Percentiles rank a stretch among this genome's conserved stretches.
These are phyloP conservation scores for Paracoccidioides brasiliensis DNA, from an alignment of 2,329 filamentous ascomycete species.

Conservation along the genomic window DNA sequence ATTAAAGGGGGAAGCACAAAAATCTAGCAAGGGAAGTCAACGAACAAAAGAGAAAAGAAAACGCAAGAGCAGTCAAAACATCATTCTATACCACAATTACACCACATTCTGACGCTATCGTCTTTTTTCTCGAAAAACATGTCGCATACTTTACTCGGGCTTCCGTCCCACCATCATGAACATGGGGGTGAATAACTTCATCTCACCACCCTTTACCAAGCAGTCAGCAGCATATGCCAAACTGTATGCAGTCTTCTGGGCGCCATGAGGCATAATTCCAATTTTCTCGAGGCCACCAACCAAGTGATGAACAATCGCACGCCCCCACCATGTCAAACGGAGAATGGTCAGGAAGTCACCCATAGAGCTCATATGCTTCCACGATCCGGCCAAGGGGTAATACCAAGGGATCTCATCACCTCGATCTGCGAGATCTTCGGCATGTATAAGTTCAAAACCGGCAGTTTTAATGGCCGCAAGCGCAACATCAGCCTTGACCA, in stretches of 20 bases:
- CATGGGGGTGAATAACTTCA: constrained; percentile 97
- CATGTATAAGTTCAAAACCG: constrained; percentile 68
- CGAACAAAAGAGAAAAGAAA: too few species aligned
- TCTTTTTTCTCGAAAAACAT: neutral
- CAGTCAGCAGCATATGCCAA: constrained; percentile 70
- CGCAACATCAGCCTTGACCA: constrained; percentile 77
- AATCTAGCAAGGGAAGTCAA: too few species aligned
- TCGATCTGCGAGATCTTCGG: constrained; percentile 76
- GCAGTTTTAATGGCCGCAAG: constrained; percentile 71
- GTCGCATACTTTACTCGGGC: constrained; percentile 37
- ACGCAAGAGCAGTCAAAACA: neutral
- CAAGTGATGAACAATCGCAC: constrained; percentile 60
- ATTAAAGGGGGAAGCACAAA: too few species aligned
- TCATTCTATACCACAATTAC: neutral
- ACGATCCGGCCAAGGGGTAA: constrained; percentile 76
- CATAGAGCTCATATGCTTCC: constrained; percentile 67
- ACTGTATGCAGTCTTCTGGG: constrained; percentile 89
- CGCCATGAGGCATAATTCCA: constrained; percentile 64
- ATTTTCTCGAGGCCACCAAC: constrained; percentile 64
- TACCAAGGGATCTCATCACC: constrained; percentile 77
- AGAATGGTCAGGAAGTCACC: constrained; percentile 72
- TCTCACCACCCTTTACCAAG: constrained; percentile 70
- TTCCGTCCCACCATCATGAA: constrained; percentile 93
- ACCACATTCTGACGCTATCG: neutral
- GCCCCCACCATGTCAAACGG: constrained; percentile 78